phyloP scores from a whole-genome alignment of 495 filamentous ascomycete genomes.

The Cryomyces minteri region DNA sequence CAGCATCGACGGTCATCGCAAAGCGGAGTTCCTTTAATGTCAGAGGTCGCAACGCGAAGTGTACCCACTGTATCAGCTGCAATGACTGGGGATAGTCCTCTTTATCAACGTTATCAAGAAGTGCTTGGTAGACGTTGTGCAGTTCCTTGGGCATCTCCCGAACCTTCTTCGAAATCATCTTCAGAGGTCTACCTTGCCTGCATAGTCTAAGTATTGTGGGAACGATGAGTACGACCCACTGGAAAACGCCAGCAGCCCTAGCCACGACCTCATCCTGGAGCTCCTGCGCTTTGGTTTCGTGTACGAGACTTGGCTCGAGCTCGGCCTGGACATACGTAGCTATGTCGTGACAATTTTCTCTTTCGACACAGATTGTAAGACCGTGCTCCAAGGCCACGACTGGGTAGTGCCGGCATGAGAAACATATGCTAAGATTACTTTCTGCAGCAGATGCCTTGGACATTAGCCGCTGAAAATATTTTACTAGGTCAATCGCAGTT shows the following conservation, averaged over 20 bases:
- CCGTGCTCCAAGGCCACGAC: slow-evolving; percentile 8
- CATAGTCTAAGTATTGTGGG: slow-evolving; percentile 6
- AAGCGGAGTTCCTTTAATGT: slow-evolving; percentile 15
- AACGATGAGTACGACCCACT: slow-evolving; percentile 19
- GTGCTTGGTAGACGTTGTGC: slow-evolving; percentile 13
- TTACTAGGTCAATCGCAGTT: slow-evolving; percentile 8
- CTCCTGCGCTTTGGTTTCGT: neutral
- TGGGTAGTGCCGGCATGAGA: slow-evolving; percentile 23
- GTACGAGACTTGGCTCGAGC: neutral
- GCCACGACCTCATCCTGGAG: slow-evolving; percentile 10
- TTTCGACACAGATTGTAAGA: slow-evolving; percentile 12
- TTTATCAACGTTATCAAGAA: slow-evolving; percentile 8
- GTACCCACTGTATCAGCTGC: slow-evolving; percentile 19
- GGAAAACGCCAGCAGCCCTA: slow-evolving; percentile 16
- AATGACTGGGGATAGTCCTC: slow-evolving; percentile 6
- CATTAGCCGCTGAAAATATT: slow-evolving; percentile 9
- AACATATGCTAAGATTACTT: slow-evolving; percentile 15
- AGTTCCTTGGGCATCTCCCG: slow-evolving; percentile 9
- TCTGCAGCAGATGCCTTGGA: neutral
- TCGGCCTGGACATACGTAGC: slow-evolving; percentile 10
- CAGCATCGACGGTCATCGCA: slow-evolving; percentile 14
- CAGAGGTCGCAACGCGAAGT: slow-evolving; percentile 13
- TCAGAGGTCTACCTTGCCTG: slow-evolving; percentile 2
- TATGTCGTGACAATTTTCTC: slow-evolving; percentile 17
- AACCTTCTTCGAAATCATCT: slow-evolving; percentile 5